Conservation (phyloP, 768 basidiomycete genomes). For the Termitomyces sp. region DNA sequence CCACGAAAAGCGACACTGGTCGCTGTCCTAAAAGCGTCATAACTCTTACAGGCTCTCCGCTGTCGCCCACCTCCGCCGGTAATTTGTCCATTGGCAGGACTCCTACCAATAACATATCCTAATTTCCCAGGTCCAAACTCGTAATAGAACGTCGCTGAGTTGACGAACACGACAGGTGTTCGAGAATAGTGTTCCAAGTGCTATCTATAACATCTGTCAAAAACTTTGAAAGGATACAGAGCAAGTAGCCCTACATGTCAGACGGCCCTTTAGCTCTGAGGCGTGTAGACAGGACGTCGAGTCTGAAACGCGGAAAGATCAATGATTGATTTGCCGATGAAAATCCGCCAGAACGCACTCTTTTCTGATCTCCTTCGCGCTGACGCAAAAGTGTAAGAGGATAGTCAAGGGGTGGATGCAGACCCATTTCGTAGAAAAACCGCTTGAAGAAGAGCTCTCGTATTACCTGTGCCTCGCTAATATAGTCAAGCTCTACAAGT, state of each 20-base stretch:
- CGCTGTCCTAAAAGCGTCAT: neutral
- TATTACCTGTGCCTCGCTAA: constrained; percentile 25
- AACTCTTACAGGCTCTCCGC: neutral
- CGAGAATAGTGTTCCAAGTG: neutral
- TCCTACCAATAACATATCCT: neutral
- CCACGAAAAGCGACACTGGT: neutral
- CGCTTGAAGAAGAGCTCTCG: constrained; percentile 16
- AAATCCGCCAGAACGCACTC: neutral
- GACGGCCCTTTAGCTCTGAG: neutral
- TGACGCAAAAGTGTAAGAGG: neutral
- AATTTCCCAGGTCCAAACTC: neutral
- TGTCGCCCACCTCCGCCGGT: neutral
- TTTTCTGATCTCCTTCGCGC: neutral
- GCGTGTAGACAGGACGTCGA: neutral
- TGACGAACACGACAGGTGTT: neutral
- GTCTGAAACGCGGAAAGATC: neutral
- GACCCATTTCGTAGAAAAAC: constrained; percentile 19
- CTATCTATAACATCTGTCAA: neutral
- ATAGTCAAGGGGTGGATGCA: constrained; percentile 9
- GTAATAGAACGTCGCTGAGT: neutral
- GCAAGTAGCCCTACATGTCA: neutral
- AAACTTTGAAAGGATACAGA: neutral
- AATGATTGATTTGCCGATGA: neutral
- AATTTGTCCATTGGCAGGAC: neutral
- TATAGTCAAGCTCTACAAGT: constrained; percentile 24